Conservation (phyloP, 192 early-diverging fungal genomes). For the Coemansia guatemalensis region DNA sequence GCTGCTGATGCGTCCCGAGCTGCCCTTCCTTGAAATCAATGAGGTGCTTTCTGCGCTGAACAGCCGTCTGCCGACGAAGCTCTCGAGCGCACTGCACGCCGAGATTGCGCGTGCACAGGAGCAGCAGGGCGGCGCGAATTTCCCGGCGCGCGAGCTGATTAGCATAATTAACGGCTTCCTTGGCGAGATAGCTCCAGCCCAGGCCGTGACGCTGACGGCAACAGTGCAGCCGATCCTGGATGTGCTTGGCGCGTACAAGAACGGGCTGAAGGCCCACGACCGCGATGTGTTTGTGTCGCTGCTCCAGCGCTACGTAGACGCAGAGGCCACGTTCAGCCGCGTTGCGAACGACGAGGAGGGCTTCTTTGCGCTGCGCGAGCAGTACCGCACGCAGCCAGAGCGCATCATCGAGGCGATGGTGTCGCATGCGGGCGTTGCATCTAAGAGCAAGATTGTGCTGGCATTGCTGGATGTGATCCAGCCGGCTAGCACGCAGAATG, state of each 20-base stretch:
- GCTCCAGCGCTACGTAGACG: slow-evolving; percentile 81
- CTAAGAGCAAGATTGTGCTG: slow-evolving; percentile 77
- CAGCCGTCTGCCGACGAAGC: slow-evolving; percentile 79
- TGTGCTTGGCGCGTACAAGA: slow-evolving; percentile 68
- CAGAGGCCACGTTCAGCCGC: slow-evolving; percentile 81
- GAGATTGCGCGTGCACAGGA: slow-evolving; percentile 50
- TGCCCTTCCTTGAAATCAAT: slow-evolving; percentile 83
- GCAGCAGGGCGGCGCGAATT: slow-evolving; percentile 37
- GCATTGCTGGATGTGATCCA: slow-evolving; percentile 79
- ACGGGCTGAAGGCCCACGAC: slow-evolving; percentile 77
- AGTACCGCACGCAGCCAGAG: slow-evolving; percentile 78
- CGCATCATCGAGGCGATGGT: slow-evolving; percentile 68
- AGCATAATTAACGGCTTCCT: slow-evolving; percentile 59
- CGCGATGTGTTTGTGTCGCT: slow-evolving; percentile 69
- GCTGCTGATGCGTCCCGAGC: slow-evolving; percentile 68
- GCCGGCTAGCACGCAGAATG: slow-evolving; percentile 59
- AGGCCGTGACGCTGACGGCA: slow-evolving; percentile 62
- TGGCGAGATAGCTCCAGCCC: slow-evolving; percentile 60
- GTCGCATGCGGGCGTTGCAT: slow-evolving; percentile 79
- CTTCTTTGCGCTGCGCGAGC: slow-evolving; percentile 80
- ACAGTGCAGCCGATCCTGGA: slow-evolving; percentile 65
- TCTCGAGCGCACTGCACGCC: slow-evolving; percentile 56
- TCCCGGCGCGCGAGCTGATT: slow-evolving; percentile 73
- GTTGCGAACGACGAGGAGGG: slow-evolving; percentile 79
- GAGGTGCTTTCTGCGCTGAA: slow-evolving; percentile 78